phyloP scores from a whole-genome alignment of 202 grass and related monocot genomes.

The Dendrocalamus latiflorus region DNA sequence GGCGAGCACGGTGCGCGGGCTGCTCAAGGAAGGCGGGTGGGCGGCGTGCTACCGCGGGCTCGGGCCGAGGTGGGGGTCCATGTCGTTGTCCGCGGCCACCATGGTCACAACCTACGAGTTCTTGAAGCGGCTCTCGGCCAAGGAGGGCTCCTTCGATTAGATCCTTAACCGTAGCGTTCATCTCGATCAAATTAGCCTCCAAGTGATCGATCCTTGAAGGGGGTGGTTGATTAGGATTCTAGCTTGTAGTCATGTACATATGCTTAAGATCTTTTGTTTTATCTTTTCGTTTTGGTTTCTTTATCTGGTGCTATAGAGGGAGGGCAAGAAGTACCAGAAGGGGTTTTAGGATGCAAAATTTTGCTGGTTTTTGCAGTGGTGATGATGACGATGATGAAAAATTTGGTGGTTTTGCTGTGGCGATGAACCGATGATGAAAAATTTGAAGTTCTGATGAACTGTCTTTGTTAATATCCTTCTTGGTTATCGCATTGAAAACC shows the following conservation, averaged over 20 bases:
- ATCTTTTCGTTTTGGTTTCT: neutral
- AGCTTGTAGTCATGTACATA: conserved; percentile 18
- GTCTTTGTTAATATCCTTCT: neutral
- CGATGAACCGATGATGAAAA: conserved; percentile 13
- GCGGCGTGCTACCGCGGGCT: conserved; percentile 81
- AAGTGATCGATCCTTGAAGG: conserved; percentile 3
- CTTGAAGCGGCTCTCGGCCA: conserved; percentile 77
- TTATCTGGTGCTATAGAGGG: conserved; percentile 29
- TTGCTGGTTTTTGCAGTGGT: conserved; percentile 10
- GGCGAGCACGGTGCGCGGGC: conserved; percentile 47
- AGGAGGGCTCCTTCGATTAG: conserved; percentile 53
- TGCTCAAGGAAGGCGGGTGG: conserved; percentile 79
- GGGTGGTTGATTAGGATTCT: conserved; percentile 17
- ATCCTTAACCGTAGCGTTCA: neutral
- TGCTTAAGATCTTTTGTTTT: conserved; percentile 3
- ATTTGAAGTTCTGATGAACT: neutral
- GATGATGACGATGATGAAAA: conserved; percentile 16
- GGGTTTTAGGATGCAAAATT: conserved; percentile 39
- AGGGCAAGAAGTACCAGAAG: conserved; percentile 1
- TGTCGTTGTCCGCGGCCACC: conserved; percentile 81
- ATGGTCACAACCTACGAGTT: conserved; percentile 98
- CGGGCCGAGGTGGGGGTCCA: conserved; percentile 86
- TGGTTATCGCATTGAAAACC: neutral
- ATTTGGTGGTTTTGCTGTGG: conserved; percentile 10
- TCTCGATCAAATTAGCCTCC: neutral